Base-by-base conservation (phyloP, 2,329 filamentous ascomycete species). In the Fusarium mangiferae region DNA sequence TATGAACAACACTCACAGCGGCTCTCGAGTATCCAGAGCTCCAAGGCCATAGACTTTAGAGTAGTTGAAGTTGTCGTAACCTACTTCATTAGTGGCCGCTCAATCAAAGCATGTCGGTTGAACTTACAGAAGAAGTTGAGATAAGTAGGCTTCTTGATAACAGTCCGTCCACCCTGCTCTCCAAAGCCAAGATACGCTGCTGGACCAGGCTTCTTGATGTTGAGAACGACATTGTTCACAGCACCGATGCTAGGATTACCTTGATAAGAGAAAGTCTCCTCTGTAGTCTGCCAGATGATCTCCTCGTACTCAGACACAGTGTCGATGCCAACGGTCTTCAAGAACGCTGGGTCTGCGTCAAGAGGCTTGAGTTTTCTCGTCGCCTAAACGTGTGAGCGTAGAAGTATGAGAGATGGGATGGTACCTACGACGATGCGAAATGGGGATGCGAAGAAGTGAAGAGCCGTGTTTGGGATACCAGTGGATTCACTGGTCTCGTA, bases 331-430 rank as follows among this genome's bases (percentile, higher is more conserved):
- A 62, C 33, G 3, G 33, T 45, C 26, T 62, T 8, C 5, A 58
- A 39, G 4, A 62, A 45, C 14, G 30, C 39, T n/a, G 41, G 51
- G 26, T 62, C 51, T 18, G 41, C 24, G 0, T 58, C 60, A 0
- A 62, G 44, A 9, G 33, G 17, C n/a, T 10, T 20, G 13, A 62
- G 60, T 1, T 58, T 58, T 9, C 60, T 58, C 2, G 60, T 62
- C 7, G 60, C 60, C 60, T 62, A 5, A 2, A 9, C 0, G 9
- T 46, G 41, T 62, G 13, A 62, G 60, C 6, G 2, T 2, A 7
- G 33, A 11, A 0, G 2, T 18, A 1, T 3, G 0, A 9, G 14
- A 7, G 6, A 11, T 3, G 0, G 35, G 4, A 2, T 0, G 5
- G 1, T 26, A 62, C 60, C 24, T 58, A 62, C 60, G 4, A 62